Conservation (phyloP, 805 yeast genomes). For the Candida arabinofermentans region DNA sequence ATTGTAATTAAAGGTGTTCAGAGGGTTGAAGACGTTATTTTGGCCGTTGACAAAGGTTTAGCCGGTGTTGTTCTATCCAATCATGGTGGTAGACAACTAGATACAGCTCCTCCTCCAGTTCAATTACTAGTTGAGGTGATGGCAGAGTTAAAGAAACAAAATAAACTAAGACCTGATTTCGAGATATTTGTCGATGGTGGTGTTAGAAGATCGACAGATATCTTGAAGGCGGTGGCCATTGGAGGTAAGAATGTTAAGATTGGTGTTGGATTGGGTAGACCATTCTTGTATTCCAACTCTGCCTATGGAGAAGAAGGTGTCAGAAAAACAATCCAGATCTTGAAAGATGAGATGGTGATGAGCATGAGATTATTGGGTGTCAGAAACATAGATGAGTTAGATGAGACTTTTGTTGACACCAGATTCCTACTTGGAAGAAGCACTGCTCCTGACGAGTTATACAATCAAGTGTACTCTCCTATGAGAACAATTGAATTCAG, state of each 20-base stretch:
- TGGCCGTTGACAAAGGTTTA: constrained; percentile 67
- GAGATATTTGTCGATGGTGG: constrained; percentile 69
- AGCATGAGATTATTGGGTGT: constrained; percentile 80
- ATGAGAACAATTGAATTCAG: constrained; percentile 27
- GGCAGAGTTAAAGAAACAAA: constrained; percentile 42
- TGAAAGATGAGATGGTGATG: constrained; percentile 69
- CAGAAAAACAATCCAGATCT: constrained; percentile 51
- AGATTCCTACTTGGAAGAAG: constrained; percentile 31
- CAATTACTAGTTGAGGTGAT: constrained; percentile 70
- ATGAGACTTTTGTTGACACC: constrained; percentile 58
- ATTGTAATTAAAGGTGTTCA: constrained; percentile 82
- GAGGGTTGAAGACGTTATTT: constrained; percentile 70
- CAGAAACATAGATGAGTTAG: constrained; percentile 52
- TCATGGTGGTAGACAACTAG: constrained; percentile 89
- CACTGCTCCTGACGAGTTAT: constrained; percentile 28
- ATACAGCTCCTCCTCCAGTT: constrained; percentile 74
- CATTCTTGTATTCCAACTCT: constrained; percentile 60
- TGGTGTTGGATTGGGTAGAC: constrained; percentile 70
- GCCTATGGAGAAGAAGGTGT: constrained; percentile 66
- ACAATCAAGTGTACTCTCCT: constrained; percentile 27
- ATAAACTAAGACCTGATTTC: constrained; percentile 45
- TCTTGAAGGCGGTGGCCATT: constrained; percentile 60
- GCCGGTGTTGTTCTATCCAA: constrained; percentile 81
- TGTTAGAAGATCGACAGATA: constrained; percentile 63
- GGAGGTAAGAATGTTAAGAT: constrained; percentile 71